These are phyloP conservation scores for Warburgia ugandensis DNA, from an alignment of 164 flowering plant genomes.

Conservation along the genomic window DNA sequence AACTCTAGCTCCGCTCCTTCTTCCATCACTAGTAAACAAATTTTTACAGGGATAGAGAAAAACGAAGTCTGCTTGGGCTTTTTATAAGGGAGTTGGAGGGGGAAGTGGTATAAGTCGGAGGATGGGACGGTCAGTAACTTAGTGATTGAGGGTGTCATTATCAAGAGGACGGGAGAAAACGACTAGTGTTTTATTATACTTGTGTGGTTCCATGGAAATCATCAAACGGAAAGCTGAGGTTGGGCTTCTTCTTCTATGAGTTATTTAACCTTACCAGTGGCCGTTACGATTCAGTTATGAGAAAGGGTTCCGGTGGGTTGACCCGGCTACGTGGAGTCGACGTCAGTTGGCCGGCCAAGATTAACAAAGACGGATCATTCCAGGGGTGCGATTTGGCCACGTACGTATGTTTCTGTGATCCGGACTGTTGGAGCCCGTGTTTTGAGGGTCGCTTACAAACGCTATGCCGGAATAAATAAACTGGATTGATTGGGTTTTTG, in stretches of 20 bases:
- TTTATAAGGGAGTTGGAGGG: conserved; percentile 7
- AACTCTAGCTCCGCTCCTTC: conserved; percentile 4
- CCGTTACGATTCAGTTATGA: conserved; percentile 14
- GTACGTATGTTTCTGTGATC: background rate
- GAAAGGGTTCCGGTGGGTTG: conserved; percentile 12
- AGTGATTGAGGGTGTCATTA: background rate
- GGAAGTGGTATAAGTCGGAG: conserved; percentile 6
- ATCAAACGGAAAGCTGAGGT: conserved; percentile 18
- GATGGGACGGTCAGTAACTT: conserved; percentile 5
- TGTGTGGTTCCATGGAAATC: conserved; percentile 10
- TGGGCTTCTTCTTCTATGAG: background rate
- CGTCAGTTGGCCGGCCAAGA: conserved; percentile 11
- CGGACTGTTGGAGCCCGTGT: background rate
- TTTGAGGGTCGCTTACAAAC: too few species aligned
- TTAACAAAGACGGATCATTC: too few species aligned
- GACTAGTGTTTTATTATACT: background rate
- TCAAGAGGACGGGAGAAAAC: background rate
- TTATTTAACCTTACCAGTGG: conserved; percentile 18
- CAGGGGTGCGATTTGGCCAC: too few species aligned
- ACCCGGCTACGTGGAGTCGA: conserved; percentile 6
- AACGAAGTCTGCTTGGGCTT: background rate
- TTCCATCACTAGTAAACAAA: conserved; percentile 16
- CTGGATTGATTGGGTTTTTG: too few species aligned
- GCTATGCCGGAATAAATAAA: too few species aligned
- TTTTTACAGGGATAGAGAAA: conserved; percentile 4